Percentiles rank a stretch among this genome's conserved stretches.
Conservation (phyloP, 768 basidiomycete genomes). For the Lactarius akahatsu region DNA sequence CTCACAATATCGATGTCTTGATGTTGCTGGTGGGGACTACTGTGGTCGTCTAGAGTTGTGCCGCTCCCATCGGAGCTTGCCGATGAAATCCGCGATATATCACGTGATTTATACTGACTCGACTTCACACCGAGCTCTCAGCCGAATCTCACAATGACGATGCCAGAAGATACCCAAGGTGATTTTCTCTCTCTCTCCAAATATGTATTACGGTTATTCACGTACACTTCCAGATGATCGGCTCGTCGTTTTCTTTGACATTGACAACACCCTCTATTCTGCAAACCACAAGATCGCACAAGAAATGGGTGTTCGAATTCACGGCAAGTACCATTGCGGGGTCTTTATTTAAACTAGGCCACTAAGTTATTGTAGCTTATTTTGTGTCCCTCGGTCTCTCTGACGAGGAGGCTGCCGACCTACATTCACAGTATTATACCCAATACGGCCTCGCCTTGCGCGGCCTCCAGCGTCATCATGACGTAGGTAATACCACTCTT, state of each 20-base stretch:
- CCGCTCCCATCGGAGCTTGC: conserved; percentile 20
- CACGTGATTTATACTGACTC: conserved; percentile 12
- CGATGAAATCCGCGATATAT: not conserved
- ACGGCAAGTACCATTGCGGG: conserved; percentile 46
- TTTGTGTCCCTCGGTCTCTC: conserved; percentile 68
- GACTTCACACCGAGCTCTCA: not conserved
- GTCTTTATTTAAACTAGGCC: conserved; percentile 2
- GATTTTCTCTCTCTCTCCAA: not conserved
- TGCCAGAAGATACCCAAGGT: conserved; percentile 19
- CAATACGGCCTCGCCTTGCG: conserved; percentile 82
- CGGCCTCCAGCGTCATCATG: conserved; percentile 72
- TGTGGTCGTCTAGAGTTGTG: conserved; percentile 24
- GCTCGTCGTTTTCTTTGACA: conserved; percentile 74
- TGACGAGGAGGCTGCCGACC: conserved; percentile 63
- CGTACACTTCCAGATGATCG: conserved; percentile 51
- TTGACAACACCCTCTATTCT: conserved; percentile 88
- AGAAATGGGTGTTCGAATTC: conserved; percentile 77
- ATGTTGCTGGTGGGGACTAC: conserved; percentile 38
- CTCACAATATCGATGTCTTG: conserved; percentile 48
- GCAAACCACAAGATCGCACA: conserved; percentile 70
- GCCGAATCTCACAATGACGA: conserved; percentile 11
- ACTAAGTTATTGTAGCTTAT: conserved; percentile 50
- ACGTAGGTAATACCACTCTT: conserved; percentile 53
- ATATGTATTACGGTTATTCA: not conserved
- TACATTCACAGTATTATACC: conserved; percentile 72